Evolutionary conservation across 164 flowering plant species (phyloP).

Genomic region (Sextonia rubra): DNA sequence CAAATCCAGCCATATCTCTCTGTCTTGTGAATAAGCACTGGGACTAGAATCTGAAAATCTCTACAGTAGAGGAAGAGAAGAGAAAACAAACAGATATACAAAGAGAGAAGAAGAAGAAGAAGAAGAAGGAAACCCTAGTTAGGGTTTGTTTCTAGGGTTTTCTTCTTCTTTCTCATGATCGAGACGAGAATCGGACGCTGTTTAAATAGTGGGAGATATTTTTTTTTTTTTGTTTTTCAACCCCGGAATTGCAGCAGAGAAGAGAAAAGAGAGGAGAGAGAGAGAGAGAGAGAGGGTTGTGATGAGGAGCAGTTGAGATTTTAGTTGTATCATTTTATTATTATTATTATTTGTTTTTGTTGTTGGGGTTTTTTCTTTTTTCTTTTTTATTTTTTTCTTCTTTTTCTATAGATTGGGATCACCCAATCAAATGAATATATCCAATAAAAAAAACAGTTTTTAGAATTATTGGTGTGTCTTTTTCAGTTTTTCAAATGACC

Average conservation of each 20-base stretch:
- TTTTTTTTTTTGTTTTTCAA: too few relatives aligned
- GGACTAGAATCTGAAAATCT: not conserved
- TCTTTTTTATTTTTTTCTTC: too few relatives aligned
- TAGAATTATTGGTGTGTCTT: too few relatives aligned
- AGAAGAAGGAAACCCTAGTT: not conserved
- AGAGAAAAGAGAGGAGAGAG: not conserved
- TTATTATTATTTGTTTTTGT: too few relatives aligned
- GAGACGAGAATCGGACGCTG: not conserved
- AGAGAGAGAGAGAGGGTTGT: not conserved
- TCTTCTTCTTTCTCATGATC: conserved; percentile 4
- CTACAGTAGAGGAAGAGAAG: too few relatives aligned
- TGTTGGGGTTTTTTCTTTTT: too few relatives aligned
- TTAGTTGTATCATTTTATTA: too few relatives aligned
- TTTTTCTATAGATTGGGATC: too few relatives aligned
- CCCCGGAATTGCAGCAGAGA: not conserved
- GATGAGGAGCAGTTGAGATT: not conserved
- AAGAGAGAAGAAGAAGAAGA: not conserved
- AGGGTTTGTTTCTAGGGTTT: not conserved
- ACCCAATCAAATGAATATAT: too few relatives aligned
- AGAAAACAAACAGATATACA: not conserved
- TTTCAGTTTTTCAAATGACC: too few relatives aligned
- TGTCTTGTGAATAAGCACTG: not conserved
- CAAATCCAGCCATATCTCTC: conserved; percentile 4
- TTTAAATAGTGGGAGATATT: not conserved
- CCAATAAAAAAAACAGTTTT: too few relatives aligned